Evolutionary conservation across 176 grass and related monocot species (phyloP), one percentile per base, ranked within the genome.

Genomic region (Eremochloa ophiuroides): DNA sequence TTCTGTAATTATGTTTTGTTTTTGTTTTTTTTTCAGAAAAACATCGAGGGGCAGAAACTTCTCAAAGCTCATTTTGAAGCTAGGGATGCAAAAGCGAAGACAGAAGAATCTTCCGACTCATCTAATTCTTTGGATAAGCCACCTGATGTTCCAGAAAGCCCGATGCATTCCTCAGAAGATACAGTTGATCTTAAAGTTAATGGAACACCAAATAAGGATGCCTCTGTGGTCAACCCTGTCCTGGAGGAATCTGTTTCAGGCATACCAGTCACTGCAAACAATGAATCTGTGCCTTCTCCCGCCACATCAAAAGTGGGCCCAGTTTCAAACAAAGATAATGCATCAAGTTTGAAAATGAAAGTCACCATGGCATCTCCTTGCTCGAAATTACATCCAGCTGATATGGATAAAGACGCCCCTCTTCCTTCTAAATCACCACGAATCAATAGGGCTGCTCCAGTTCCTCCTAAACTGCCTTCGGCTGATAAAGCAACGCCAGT

Each of bases 51-150:
- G 39, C 76, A 76, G 61, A 90, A 90, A 82, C 88, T 90, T 83
- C 62, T 90, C 68, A 82, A 90, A 90, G 83, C 83, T 68, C 83
- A 90, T 82, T 74, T 90, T 68, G 79, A 90, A 90, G 83, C 67
- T 60, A 86, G 76, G 83, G 88, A 84, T 22, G 47, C 63, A 33
- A 79, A 90, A 78, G 60, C 80, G 61, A 83, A 82, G 35, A 17
- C 75, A 80, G 71, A 42, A 64, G 85, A 75, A 18, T 83, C 92
- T 69, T 90, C 85, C 1, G 69, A 82, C 85, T 91, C 85, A 80
- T 89, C 86, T 48, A 84, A 60, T 91, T 74, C 88, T 83, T 80
- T 64, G 26, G 88, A 86, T 44, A 86, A 87, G n/a, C 72, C 80
- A 77, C 41, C 85, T 82, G 68, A 86, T 79, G 66, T 59, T 62